phyloP scores from a whole-genome alignment of 140 eudicot species.

The Ambrosia hybrid region DNA sequence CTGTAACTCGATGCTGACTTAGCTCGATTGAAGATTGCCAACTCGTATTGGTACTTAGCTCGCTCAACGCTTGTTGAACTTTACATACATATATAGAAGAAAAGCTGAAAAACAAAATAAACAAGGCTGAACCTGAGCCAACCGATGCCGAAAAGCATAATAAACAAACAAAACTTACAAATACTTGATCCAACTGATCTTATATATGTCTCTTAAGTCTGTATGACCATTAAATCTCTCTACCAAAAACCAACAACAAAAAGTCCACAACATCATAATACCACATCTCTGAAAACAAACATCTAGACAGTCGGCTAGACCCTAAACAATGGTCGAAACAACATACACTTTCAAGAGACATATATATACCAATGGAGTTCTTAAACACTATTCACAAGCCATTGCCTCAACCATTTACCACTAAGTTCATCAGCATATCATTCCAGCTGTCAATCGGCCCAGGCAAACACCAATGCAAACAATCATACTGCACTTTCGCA shows the following conservation, averaged over 20 bases:
- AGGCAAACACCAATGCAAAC: slow-evolving; percentile 98
- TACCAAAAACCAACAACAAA: slow-evolving; percentile 4
- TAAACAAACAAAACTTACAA: slow-evolving; percentile 11
- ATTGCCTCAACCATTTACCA: slow-evolving; percentile 49
- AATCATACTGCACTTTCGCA: slow-evolving; percentile 62
- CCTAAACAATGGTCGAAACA: slow-evolving; percentile 6
- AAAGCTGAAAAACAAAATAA: slow-evolving; percentile 2
- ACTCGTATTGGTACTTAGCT: too few relatives aligned
- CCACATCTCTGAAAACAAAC: slow-evolving; percentile 11
- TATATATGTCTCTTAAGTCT: slow-evolving; percentile 10
- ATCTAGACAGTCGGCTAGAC: background rate
- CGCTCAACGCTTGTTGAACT: too few relatives aligned
- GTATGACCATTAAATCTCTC: slow-evolving; percentile 14
- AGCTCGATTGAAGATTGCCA: too few relatives aligned
- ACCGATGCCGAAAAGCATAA: background rate
- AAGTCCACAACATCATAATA: slow-evolving; percentile 17
- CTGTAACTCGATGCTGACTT: too few relatives aligned
- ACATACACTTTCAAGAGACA: slow-evolving; percentile 15
- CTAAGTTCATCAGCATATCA: slow-evolving; percentile 78
- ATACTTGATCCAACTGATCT: slow-evolving; percentile 6
- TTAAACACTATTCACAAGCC: slow-evolving; percentile 31
- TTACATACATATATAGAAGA: background rate
- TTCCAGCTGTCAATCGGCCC: slow-evolving; percentile 98
- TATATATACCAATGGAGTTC: slow-evolving; percentile 9
- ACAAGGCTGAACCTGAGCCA: background rate